These are phyloP conservation scores for Macrolepiota albuminosa DNA, from an alignment of 768 basidiomycete species.

Conservation along the genomic window DNA sequence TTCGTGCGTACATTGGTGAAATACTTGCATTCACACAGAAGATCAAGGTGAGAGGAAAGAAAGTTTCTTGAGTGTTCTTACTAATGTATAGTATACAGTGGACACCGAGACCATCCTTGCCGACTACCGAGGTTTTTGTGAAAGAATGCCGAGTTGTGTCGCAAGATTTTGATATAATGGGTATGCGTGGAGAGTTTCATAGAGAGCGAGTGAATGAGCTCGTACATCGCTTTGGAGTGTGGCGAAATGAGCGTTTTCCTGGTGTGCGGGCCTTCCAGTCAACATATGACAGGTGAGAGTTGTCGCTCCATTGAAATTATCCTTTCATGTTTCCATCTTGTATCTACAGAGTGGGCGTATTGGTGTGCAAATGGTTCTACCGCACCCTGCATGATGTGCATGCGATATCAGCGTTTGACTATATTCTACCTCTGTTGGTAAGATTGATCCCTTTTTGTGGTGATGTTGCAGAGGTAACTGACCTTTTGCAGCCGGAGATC, in stretches of 20 bases:
- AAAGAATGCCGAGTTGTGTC: slow-evolving; percentile 58
- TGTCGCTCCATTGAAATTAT: not conserved
- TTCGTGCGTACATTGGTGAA: slow-evolving; percentile 73
- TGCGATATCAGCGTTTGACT: slow-evolving; percentile 73
- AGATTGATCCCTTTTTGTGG: slow-evolving; percentile 16
- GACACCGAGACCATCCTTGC: slow-evolving; percentile 58
- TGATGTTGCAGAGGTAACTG: not conserved
- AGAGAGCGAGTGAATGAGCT: slow-evolving; percentile 53
- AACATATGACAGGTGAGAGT: slow-evolving; percentile 68
- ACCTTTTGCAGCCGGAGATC: slow-evolving; percentile 53
- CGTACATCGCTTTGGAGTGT: slow-evolving; percentile 57
- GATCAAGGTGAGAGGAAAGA: slow-evolving; percentile 49
- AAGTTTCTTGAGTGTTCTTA: not conserved
- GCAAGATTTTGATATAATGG: slow-evolving; percentile 68
- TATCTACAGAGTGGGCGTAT: slow-evolving; percentile 50
- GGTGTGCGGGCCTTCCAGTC: slow-evolving; percentile 81
- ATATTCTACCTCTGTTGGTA: slow-evolving; percentile 79
- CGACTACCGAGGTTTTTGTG: slow-evolving; percentile 58
- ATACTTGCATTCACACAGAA: slow-evolving; percentile 67
- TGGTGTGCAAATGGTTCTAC: slow-evolving; percentile 75
- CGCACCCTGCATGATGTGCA: slow-evolving; percentile 72
- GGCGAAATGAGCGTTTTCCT: slow-evolving; percentile 67
- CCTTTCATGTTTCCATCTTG: not conserved
- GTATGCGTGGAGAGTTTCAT: slow-evolving; percentile 62
- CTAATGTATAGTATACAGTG: slow-evolving; percentile 36